Conservation (phyloP, 2,329 filamentous ascomycete genomes). For the Ceratocystis papillata region DNA sequence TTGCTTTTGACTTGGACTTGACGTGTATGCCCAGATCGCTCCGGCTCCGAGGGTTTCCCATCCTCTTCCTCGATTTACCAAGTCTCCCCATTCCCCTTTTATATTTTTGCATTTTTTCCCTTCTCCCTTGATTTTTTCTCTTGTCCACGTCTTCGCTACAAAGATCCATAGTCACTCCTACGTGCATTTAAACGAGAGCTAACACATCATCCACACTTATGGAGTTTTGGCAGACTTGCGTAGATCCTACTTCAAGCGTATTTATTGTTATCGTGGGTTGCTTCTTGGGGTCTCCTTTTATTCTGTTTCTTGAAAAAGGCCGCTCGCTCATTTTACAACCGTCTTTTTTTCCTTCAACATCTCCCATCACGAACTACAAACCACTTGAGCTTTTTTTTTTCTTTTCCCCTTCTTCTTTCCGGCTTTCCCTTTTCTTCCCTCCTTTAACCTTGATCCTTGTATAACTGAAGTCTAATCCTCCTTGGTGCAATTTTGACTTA, state of each 20-base stretch:
- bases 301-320: background rate
- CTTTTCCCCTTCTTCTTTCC: background rate
- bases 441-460: conserved; percentile 7
- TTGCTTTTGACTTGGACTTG: background rate
- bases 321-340: background rate
- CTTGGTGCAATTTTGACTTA: conserved; percentile 12
- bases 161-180: background rate
- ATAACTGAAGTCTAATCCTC: conserved; percentile 4
- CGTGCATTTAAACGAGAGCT: conserved; percentile 11
- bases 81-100: too few relatives aligned
- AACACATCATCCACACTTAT: conserved; percentile 9
- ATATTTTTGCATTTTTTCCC: background rate
- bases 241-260: background rate
- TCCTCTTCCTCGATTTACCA: background rate
- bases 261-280: conserved; percentile 5
- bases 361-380: background rate
- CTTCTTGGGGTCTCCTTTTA: background rate
- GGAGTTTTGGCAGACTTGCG: background rate
- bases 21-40: conserved; percentile 4
- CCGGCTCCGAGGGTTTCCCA: conserved; percentile 1
- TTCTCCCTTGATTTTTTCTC: background rate
- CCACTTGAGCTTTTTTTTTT: too few relatives aligned
- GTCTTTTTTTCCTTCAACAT: background rate
- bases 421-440: background rate
- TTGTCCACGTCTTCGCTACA: conserved; percentile 1